Evolutionary conservation across 148 eudicot species (phyloP).

Genomic region (Fagopyrum esculentum): DNA sequence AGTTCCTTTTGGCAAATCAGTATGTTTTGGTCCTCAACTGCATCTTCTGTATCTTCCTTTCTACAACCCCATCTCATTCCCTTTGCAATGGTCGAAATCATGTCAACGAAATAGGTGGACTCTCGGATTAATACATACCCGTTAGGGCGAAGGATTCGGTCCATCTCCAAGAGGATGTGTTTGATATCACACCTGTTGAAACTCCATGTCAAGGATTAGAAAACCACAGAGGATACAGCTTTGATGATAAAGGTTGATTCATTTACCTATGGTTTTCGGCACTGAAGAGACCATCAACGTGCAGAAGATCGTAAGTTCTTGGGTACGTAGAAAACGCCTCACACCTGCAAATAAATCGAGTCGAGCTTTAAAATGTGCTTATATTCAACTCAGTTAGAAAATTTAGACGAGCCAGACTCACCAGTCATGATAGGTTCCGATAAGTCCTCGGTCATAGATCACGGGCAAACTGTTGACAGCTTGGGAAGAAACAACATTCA

Average conservation of each 20-base stretch:
- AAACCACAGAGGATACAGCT: background rate
- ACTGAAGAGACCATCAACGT: slow-evolving; percentile 69
- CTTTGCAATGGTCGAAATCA: slow-evolving; percentile 43
- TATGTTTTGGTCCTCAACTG: slow-evolving; percentile 53
- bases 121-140: slow-evolving; percentile 77
- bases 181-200: slow-evolving; percentile 79
- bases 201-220: background rate
- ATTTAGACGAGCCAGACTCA: slow-evolving; percentile 16
- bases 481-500: slow-evolving; percentile 90
- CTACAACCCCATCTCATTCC: slow-evolving; percentile 91
- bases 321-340: slow-evolving; percentile 99
- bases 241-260: too few species aligned
- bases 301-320: slow-evolving; percentile 92
- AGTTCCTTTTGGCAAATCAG: slow-evolving; percentile 86
- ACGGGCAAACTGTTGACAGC: slow-evolving; percentile 65
- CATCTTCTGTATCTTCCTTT: slow-evolving; percentile 56
- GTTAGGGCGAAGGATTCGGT: slow-evolving; percentile 76
- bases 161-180: slow-evolving; percentile 87
- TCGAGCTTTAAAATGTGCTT: too few species aligned
- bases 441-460: slow-evolving; percentile 84
- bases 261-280: slow-evolving; percentile 84
- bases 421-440: slow-evolving; percentile 92
- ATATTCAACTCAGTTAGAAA: too few species aligned
- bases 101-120: slow-evolving; percentile 51
- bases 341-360: slow-evolving; percentile 42